Percentiles rank a stretch among this genome's conserved stretches.
Conservation (phyloP, 345 rosid genomes). For the Lepidium didymum region DNA sequence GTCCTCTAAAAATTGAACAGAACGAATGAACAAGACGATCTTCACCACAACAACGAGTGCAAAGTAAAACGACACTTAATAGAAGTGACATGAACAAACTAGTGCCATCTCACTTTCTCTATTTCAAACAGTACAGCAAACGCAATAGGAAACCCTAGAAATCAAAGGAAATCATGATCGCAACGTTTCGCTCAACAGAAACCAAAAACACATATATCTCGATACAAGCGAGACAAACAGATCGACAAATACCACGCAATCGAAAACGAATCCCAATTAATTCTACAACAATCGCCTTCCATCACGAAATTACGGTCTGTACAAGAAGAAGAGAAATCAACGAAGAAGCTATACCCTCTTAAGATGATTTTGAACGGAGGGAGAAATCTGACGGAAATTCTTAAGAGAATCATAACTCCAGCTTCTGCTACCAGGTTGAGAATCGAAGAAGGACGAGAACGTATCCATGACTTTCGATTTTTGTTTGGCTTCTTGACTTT, state of each 20-base stretch:
- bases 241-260: not conserved
- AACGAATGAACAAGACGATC: not conserved
- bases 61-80: not conserved
- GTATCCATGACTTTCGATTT: slow-evolving; percentile 43
- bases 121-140: not conserved
- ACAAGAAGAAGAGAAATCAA: not conserved
- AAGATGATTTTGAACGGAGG: slow-evolving; percentile 74
- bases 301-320: not conserved
- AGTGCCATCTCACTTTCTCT: not conserved
- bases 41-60: not conserved
- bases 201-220: not conserved
- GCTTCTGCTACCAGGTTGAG: slow-evolving; percentile 43
- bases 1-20: too few species aligned
- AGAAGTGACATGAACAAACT: not conserved
- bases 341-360: slow-evolving; percentile 46
- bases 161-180: not conserved
- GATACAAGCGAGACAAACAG: not conserved
- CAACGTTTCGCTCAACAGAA: not conserved
- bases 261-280: not conserved
- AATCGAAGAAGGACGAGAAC: slow-evolving; percentile 71
- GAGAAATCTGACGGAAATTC: slow-evolving; percentile 68
- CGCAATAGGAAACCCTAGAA: slow-evolving; percentile 14
- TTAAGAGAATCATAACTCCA: slow-evolving; percentile 64
- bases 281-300: not conserved
- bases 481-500: not conserved